A percentile compares a stretch with the other conserved stretches of the same genome.
Conservation (phyloP, 1,284 basidiomycete species). For the Golubevia sp. region DNA sequence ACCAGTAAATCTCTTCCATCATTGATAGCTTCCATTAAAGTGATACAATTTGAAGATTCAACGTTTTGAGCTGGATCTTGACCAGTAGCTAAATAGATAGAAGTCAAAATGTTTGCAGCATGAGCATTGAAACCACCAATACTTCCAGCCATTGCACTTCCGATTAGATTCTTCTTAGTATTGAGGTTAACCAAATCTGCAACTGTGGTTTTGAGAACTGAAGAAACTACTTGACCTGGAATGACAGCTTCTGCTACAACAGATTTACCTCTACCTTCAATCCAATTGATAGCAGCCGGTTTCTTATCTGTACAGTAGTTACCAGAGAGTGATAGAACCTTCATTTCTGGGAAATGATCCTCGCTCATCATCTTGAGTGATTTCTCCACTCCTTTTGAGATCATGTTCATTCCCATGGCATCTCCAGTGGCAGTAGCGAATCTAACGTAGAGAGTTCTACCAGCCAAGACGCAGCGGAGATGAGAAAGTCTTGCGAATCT, state of each 20-base stretch:
- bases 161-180: slow-evolving; percentile 95
- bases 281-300: slow-evolving; percentile 99
- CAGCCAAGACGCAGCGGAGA: slow-evolving; percentile 53
- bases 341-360: slow-evolving; percentile 88
- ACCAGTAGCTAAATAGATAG: slow-evolving; percentile 92
- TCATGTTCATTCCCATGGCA: slow-evolving; percentile 99
- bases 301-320: slow-evolving; percentile 99
- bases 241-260: slow-evolving; percentile 95
- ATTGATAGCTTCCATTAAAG: slow-evolving; percentile 93
- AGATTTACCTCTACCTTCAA: slow-evolving; percentile 96
- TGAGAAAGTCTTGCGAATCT: slow-evolving; percentile 54
- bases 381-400: slow-evolving; percentile 85
- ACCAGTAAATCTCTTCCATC: slow-evolving; percentile 82
- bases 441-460: slow-evolving; percentile 82
- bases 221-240: slow-evolving; percentile 83
- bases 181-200: slow-evolving; percentile 88
- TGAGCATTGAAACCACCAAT: slow-evolving; percentile 99
- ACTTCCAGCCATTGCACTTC: slow-evolving; percentile 95
- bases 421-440: slow-evolving; percentile 96
- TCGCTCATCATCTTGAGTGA: slow-evolving; percentile 78
- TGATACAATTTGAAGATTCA: slow-evolving; percentile 97
- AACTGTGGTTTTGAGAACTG: slow-evolving; percentile 94
- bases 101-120: slow-evolving; percentile 93
- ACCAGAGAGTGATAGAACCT: slow-evolving; percentile 88
- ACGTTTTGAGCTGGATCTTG: slow-evolving; percentile 99